phyloP scores from a whole-genome alignment of 2,329 filamentous ascomycete genomes.

The Sporothrix inflata region DNA sequence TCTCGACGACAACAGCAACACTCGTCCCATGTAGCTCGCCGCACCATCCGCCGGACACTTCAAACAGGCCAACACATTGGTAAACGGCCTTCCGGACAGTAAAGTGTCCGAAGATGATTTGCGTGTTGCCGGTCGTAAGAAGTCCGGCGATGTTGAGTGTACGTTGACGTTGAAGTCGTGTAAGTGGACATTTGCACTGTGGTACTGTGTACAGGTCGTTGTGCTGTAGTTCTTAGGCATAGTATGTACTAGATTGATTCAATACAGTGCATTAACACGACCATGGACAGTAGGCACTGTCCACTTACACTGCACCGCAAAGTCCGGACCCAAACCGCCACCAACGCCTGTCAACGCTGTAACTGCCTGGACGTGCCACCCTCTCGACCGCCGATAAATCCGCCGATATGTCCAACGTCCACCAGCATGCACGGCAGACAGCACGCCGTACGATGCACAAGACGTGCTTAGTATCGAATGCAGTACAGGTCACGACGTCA shows the following conservation, averaged over 20 bases:
- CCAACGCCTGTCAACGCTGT: background rate
- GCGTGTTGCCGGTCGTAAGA: background rate
- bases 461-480: too few species aligned
- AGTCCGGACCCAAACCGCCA: background rate
- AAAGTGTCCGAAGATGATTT: background rate
- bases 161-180: background rate
- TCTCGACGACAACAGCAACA: background rate
- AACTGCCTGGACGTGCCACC: background rate
- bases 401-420: slow-evolving; percentile 1
- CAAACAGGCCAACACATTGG: too few species aligned
- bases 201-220: background rate
- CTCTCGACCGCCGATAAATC: slow-evolving; percentile 23
- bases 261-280: background rate
- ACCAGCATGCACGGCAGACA: background rate
- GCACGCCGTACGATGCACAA: background rate
- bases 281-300: background rate
- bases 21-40: too few species aligned
- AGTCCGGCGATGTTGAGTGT: slow-evolving; percentile 4
- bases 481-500: too few species aligned
- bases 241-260: background rate
- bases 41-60: background rate
- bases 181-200: background rate
- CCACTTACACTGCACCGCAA: slow-evolving; percentile 1
- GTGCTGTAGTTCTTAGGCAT: too few species aligned
- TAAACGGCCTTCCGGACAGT: background rate